Percentiles rank a stretch among this genome's conserved stretches.
phyloP scores from a whole-genome alignment of 495 filamentous ascomycete species.

The Neurospora intermedia region DNA sequence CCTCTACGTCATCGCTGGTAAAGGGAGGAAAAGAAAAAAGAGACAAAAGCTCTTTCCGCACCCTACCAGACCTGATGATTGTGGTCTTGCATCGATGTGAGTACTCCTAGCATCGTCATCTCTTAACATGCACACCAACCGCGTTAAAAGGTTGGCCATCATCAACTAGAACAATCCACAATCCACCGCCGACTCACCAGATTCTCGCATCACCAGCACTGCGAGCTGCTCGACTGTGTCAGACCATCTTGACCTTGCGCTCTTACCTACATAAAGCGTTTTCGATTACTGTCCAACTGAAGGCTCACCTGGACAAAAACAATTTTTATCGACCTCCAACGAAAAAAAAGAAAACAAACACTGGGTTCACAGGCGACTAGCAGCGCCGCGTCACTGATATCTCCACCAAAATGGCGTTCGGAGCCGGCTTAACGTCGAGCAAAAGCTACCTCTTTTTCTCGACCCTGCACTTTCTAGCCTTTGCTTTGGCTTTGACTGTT shows the following conservation, averaged over 20 bases:
- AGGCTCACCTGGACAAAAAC: not conserved
- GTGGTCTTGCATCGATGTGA: not conserved
- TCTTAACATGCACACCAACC: not conserved
- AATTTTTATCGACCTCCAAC: not conserved
- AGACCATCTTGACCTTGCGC: not conserved
- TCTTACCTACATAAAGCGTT: not conserved
- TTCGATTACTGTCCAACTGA: not conserved
- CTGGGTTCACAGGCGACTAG: not conserved
- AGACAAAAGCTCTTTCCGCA: not conserved
- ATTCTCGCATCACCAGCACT: not conserved
- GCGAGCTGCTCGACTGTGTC: not conserved
- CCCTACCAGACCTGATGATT: not conserved
- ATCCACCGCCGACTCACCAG: not conserved
- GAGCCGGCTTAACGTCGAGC: conserved; percentile 14
- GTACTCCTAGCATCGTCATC: not conserved
- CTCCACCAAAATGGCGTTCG: conserved; percentile 24
- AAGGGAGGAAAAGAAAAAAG: not conserved
- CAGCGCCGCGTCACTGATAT: not conserved
- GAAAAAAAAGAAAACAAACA: not conserved
- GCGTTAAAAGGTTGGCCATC: not conserved
- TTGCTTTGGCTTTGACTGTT: conserved; percentile 64
- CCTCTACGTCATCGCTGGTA: not conserved
- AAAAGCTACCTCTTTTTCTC: conserved; percentile 35
- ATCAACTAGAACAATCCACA: not conserved
- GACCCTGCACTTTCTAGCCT: conserved; percentile 55